Conservation (phyloP, 371 early-diverging fungal genomes). For the Rhizopus delemar region DNA sequence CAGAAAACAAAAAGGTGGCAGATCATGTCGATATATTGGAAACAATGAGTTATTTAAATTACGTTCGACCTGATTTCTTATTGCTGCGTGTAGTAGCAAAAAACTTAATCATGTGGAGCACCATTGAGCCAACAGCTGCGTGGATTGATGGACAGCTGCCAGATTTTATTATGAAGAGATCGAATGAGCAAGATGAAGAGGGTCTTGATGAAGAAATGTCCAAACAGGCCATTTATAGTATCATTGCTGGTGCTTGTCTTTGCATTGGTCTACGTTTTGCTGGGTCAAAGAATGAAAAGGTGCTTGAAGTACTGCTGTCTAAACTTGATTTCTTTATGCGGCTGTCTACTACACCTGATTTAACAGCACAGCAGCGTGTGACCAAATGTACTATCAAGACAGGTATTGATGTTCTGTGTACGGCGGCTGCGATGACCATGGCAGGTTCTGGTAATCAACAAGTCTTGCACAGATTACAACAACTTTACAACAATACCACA, state of each 20-base stretch:
- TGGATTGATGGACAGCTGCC: slow-evolving; percentile 79
- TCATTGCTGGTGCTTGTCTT: slow-evolving; percentile 79
- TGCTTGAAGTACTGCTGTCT: slow-evolving; percentile 50
- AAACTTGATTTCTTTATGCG: slow-evolving; percentile 54
- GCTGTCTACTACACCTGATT: slow-evolving; percentile 34
- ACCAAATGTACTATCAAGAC: slow-evolving; percentile 54
- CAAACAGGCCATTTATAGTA: slow-evolving; percentile 66
- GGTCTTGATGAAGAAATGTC: slow-evolving; percentile 34
- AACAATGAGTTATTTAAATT: slow-evolving; percentile 58
- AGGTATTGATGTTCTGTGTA: slow-evolving; percentile 68
- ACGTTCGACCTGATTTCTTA: slow-evolving; percentile 71
- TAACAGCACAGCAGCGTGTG: slow-evolving; percentile 59
- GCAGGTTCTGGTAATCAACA: slow-evolving; percentile 81
- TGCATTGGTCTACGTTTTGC: slow-evolving; percentile 79
- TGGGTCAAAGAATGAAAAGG: slow-evolving; percentile 66
- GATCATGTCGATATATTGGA: slow-evolving; percentile 61
- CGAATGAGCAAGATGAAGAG: slow-evolving; percentile 13
- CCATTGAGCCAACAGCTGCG: slow-evolving; percentile 32
- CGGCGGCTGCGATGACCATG: slow-evolving; percentile 72
- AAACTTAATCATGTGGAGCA: slow-evolving; percentile 34
- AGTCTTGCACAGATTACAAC: slow-evolving; percentile 57
- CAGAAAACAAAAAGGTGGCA: slow-evolving; percentile 68
- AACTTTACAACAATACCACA: slow-evolving; percentile 50
- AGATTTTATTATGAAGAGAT: slow-evolving; percentile 39
- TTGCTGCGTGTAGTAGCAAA: slow-evolving; percentile 67